Percentiles rank a stretch among this genome's conserved stretches.
phyloP scores from a whole-genome alignment of 2,329 filamentous ascomycete species.

The Plectosphaerella plurivora region DNA sequence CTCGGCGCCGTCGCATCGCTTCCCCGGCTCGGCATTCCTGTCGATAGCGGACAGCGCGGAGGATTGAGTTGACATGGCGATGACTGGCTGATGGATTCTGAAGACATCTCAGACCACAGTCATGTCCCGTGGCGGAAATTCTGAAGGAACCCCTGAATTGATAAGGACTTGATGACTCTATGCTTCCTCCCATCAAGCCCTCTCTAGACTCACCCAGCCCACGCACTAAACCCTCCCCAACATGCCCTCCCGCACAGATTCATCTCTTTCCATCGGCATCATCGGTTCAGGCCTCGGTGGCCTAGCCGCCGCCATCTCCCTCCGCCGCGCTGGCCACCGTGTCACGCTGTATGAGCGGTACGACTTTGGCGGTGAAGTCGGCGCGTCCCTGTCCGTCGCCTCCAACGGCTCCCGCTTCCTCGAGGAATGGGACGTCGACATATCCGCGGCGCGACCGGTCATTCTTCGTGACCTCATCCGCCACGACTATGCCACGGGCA shows the following conservation, averaged over 20 bases:
- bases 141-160: not conserved
- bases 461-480: slow-evolving; percentile 63
- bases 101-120: too few species aligned
- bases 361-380: slow-evolving; percentile 65
- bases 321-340: slow-evolving; percentile 40
- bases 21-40: not conserved
- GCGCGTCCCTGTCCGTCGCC: slow-evolving; percentile 63
- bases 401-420: slow-evolving; percentile 68
- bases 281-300: slow-evolving; percentile 45
- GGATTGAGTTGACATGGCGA: too few species aligned
- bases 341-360: slow-evolving; percentile 62
- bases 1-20: not conserved
- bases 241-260: slow-evolving; percentile 17
- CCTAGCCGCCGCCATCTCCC: slow-evolving; percentile 39
- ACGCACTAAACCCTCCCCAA: not conserved
- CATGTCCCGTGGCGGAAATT: not conserved
- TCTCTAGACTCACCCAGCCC: not conserved
- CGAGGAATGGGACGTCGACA: slow-evolving; percentile 63
- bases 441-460: slow-evolving; percentile 60
- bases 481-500: slow-evolving; percentile 65
- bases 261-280: slow-evolving; percentile 35
- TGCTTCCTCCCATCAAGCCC: not conserved
- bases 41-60: not conserved
- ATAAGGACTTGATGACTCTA: not conserved
- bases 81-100: too few species aligned